phyloP scores from a whole-genome alignment of 805 yeast genomes.

The Candida suzukii region DNA sequence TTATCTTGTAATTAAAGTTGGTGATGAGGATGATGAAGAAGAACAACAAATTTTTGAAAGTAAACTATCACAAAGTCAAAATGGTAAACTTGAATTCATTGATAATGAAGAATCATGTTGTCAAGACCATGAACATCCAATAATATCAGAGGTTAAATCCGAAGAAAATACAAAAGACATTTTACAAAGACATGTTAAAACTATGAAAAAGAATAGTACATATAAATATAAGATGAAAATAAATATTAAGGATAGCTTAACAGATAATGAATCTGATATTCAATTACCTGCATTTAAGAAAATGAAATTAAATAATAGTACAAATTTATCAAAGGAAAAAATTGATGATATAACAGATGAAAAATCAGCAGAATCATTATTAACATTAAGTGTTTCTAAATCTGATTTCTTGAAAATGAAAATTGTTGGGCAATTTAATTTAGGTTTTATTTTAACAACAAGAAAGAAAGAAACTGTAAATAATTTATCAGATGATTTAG shows the following conservation, averaged over 20 bases:
- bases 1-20: conserved; percentile 2
- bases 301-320: neutral
- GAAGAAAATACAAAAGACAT: neutral
- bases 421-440: conserved; percentile 87
- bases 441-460: conserved; percentile 85
- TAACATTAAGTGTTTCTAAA: conserved; percentile 60
- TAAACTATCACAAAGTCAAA: neutral
- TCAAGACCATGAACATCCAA: neutral
- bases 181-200: conserved; percentile 1
- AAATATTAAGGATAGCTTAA: neutral
- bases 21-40: conserved; percentile 13
- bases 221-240: conserved; percentile 1
- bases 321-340: conserved; percentile 2
- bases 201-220: neutral
- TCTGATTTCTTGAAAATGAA: conserved; percentile 69
- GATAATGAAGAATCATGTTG: conserved; percentile 1
- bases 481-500: conserved; percentile 25
- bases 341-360: conserved; percentile 38
- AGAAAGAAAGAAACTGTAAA: conserved; percentile 30
- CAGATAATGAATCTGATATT: neutral
- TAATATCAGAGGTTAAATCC: neutral
- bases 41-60: conserved; percentile 17
- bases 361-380: conserved; percentile 46
- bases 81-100: neutral
- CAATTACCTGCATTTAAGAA: neutral